Evolutionary conservation across 768 basidiomycete genomes (phyloP), one percentile per base, ranked within the genome.

Genomic region (Xerocomellus chrysenteron): DNA sequence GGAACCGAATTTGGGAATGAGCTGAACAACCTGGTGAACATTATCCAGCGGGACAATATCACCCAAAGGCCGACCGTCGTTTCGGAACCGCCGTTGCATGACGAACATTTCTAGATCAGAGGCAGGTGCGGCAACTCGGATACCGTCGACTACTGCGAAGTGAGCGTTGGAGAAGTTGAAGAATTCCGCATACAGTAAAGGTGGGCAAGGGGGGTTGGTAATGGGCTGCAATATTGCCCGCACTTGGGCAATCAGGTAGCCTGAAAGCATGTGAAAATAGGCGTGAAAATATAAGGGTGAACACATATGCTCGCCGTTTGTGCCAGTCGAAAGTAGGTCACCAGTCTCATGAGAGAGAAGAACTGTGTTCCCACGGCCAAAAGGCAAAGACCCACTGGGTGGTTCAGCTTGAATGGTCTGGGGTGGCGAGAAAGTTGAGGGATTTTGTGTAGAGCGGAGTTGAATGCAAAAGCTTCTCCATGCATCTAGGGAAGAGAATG

Each of bases 381-480:
- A 60, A 5, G 51, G 47, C 13, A 60, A 36, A 6, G 46, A 11
- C 2, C 10, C 4, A 16, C 43, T 40, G 1, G 49, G 61, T 0
- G 61, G 42, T 36, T 5, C 11, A 2, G 56, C 62, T 43, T 62
- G 61, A 11, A 63, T 10, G 1, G 60, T 62, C 14, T 53, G 52
- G 21, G 59, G 30, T 10, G 60, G 51, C 8, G 35, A 11, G 16
- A 62, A 33, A 3, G 35, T 14, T 10, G 5, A 4, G 5, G 26
- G 14, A 19, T 61, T 50, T 36, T 62, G 56, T 0, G 3, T 42
- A 4, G 61, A 54, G 14, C 1, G 9, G 16, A 17, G 28, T 37
- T 63, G 61, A 28, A 63, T 62, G 2, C 6, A 12, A 14, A 63
- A 58, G 2, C 44, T 58, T 2, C 26, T 6, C 52, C 61, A 63